Conservation (phyloP, 257 asterid species). For the Linaria vulgaris region DNA sequence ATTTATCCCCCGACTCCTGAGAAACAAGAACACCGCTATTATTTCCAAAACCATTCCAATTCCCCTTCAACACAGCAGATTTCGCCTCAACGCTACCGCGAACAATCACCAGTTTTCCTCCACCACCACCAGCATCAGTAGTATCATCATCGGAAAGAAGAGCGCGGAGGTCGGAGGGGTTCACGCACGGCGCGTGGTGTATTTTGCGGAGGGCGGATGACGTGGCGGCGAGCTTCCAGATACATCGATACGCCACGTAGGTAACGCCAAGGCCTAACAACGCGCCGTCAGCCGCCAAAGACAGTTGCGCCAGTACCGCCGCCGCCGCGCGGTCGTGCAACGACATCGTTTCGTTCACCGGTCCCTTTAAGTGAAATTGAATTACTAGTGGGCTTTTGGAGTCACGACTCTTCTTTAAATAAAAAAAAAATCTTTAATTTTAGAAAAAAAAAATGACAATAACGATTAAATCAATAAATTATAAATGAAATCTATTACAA, state of each 20-base stretch:
- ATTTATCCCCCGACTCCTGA: conserved; percentile 57
- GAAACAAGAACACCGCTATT: conserved; percentile 22
- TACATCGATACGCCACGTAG: conserved; percentile 65
- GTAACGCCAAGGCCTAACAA: conserved; percentile 69
- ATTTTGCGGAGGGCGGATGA: conserved; percentile 67
- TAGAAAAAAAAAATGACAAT: too few relatives aligned
- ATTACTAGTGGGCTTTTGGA: too few relatives aligned
- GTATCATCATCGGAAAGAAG: conserved; percentile 28
- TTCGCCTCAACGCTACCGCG: conserved; percentile 75
- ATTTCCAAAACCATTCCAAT: conserved; percentile 23
- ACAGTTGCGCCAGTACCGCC: conserved; percentile 53
- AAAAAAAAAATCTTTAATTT: too few relatives aligned
- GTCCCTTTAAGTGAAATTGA: too few relatives aligned
- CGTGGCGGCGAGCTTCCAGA: conserved; percentile 49
- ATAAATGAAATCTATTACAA: too few relatives aligned
- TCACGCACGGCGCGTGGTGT: conserved; percentile 52
- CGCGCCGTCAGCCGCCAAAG: conserved; percentile 77
- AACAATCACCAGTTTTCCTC: conserved; percentile 57
- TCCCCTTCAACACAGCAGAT: conserved; percentile 35
- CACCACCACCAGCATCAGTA: not conserved
- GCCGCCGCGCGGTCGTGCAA: conserved; percentile 77
- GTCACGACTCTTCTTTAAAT: too few relatives aligned
- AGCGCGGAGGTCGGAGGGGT: conserved; percentile 71
- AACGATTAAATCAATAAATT: too few relatives aligned
- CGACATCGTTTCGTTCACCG: conserved; percentile 45